A percentile compares a stretch with the other conserved stretches of the same genome.
phyloP scores from a whole-genome alignment of 192 early-diverging fungal genomes.

The Coemansia sp. region DNA sequence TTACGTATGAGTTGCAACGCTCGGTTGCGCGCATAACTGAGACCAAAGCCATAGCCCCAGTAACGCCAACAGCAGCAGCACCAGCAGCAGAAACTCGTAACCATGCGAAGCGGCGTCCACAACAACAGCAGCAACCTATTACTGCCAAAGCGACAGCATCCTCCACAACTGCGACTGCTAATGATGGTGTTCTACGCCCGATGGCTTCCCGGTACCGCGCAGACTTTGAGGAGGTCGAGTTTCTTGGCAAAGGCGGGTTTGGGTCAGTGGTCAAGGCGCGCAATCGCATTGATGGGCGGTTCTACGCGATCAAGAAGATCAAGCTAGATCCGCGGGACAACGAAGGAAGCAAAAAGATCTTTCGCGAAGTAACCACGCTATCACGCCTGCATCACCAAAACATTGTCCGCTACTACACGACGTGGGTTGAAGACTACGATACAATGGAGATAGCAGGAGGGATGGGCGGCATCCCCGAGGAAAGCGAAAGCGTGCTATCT shows the following conservation, averaged over 20 bases:
- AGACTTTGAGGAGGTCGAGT: slow-evolving; percentile 79
- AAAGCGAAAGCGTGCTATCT: slow-evolving; percentile 37
- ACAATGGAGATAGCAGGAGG: background rate
- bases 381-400: slow-evolving; percentile 87
- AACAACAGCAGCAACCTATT: background rate
- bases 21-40: background rate
- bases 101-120: background rate
- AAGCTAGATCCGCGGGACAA: slow-evolving; percentile 74
- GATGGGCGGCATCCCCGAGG: slow-evolving; percentile 50
- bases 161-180: background rate
- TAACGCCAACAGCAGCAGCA: background rate
- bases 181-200: background rate
- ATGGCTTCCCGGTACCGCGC: slow-evolving; percentile 63
- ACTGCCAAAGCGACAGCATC: background rate
- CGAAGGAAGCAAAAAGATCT: slow-evolving; percentile 76
- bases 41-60: background rate
- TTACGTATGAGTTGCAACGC: slow-evolving; percentile 38
- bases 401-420: slow-evolving; percentile 85
- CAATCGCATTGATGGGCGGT: slow-evolving; percentile 74
- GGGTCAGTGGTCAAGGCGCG: slow-evolving; percentile 93
- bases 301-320: slow-evolving; percentile 94
- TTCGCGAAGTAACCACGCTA: slow-evolving; percentile 88
- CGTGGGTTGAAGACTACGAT: slow-evolving; percentile 73
- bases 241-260: slow-evolving; percentile 80
- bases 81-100: background rate